Percentiles rank a stretch among this genome's conserved stretches.
Evolutionary conservation across 1,284 basidiomycete species (phyloP).

Genomic region (Apiotrichum akiyoshidainum): DNA sequence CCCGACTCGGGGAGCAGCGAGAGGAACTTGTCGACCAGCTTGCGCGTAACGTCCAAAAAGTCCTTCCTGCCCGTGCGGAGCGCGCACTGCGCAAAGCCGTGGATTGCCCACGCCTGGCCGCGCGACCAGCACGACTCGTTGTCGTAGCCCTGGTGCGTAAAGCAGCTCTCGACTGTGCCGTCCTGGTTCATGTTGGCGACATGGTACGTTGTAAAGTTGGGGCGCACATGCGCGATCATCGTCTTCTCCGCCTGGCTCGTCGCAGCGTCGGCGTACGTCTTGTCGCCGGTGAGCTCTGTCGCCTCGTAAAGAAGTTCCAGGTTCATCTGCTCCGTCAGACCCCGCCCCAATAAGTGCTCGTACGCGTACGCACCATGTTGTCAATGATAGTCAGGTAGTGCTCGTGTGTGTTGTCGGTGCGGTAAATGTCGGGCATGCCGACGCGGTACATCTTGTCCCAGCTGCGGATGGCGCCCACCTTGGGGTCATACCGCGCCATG

Average conservation of each 20-base stretch:
- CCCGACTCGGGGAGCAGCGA: constrained; percentile 27
- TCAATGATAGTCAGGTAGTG: constrained; percentile 46
- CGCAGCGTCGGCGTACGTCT: constrained; percentile 31
- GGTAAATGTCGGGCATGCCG: constrained; percentile 24
- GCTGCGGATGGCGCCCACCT: constrained; percentile 38
- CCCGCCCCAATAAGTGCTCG: background rate
- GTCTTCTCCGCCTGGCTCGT: constrained; percentile 33
- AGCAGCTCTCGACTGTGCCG: background rate
- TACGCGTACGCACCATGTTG: constrained; percentile 34
- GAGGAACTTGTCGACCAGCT: constrained; percentile 38
- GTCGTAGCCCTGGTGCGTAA: constrained; percentile 23
- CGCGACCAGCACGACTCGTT: constrained; percentile 36
- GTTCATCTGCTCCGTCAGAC: constrained; percentile 37
- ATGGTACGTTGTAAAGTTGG: constrained; percentile 37
- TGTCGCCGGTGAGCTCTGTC: constrained; percentile 32
- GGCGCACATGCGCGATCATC: constrained; percentile 26
- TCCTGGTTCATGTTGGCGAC: constrained; percentile 36
- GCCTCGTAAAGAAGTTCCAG: constrained; percentile 39
- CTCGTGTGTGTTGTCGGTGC: constrained; percentile 31
- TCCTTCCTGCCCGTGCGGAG: constrained; percentile 37
- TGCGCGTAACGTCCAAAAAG: constrained; percentile 30
- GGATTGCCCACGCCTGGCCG: constrained; percentile 45
- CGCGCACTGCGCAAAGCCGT: constrained; percentile 40
- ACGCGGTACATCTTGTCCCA: constrained; percentile 33
- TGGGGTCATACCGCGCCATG: constrained; percentile 32